phyloP scores from a whole-genome alignment of 805 yeast species.

The Schwanniomyces sp. region DNA sequence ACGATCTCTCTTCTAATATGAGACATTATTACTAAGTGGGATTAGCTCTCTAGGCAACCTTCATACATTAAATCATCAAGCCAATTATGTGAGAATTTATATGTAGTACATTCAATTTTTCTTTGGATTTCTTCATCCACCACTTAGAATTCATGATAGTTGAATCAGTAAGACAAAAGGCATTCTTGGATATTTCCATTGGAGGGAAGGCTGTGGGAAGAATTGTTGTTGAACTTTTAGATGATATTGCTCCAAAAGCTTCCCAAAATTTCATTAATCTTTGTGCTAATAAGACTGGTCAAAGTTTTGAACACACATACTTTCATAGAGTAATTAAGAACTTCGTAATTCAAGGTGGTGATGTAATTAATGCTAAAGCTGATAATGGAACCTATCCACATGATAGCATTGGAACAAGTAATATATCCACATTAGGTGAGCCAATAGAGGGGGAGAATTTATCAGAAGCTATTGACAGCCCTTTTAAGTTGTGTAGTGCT shows the following conservation, averaged over 20 bases:
- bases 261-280: constrained; percentile 49
- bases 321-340: constrained; percentile 68
- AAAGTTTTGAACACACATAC: constrained; percentile 42
- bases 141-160: constrained; percentile 25
- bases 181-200: constrained; percentile 55
- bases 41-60: neutral
- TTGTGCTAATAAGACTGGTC: constrained; percentile 24
- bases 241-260: constrained; percentile 56
- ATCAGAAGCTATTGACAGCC: constrained; percentile 39
- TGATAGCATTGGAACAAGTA: constrained; percentile 36
- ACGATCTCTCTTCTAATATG: neutral
- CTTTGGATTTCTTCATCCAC: neutral
- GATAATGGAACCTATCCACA: constrained; percentile 18
- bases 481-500: constrained; percentile 64
- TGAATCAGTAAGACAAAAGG: constrained; percentile 25
- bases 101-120: neutral
- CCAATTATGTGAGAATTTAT: neutral
- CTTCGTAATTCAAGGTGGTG: constrained; percentile 74
- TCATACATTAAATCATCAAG: neutral
- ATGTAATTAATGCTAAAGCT: constrained; percentile 39
- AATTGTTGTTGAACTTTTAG: constrained; percentile 55
- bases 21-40: neutral
- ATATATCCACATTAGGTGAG: constrained; percentile 17
- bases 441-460: constrained; percentile 60
- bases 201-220: constrained; percentile 50